These are phyloP conservation scores for Parastagonospora nodorum DNA, from an alignment of 2,329 filamentous ascomycete genomes.

Conservation along the genomic window DNA sequence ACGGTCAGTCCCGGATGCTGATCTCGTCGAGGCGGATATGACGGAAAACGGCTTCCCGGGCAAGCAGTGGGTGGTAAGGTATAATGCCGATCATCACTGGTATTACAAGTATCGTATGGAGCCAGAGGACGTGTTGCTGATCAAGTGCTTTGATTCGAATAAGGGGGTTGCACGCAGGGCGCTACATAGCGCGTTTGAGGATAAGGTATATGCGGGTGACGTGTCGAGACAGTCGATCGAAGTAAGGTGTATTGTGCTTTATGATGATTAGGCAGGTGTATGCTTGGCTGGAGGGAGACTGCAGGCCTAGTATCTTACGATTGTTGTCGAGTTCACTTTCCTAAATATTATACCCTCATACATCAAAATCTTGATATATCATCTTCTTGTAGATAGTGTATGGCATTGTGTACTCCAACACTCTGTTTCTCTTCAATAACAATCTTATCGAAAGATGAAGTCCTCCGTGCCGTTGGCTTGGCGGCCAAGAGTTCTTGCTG, in stretches of 20 bases:
- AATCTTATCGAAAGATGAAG: no score
- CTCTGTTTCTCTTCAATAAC: no score
- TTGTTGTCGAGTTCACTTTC: no score
- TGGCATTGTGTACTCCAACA: no score
- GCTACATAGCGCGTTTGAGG: constrained; percentile 32
- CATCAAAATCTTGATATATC: no score
- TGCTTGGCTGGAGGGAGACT: no score
- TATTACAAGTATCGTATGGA: constrained; percentile 26
- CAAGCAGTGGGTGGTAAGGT: constrained; percentile 25
- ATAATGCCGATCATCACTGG: constrained; percentile 27
- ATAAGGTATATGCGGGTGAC: constrained; percentile 15
- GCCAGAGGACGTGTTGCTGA: constrained; percentile 28
- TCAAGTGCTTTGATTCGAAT: constrained; percentile 34
- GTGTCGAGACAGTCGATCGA: constrained; percentile 30
- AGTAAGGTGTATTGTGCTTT: constrained; percentile 28
- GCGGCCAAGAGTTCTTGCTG: constrained; percentile 3
- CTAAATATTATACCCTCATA: no score
- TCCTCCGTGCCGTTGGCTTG: no score
- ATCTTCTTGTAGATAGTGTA: no score
- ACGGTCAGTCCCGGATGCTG: constrained; percentile 24
- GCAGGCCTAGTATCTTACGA: no score
- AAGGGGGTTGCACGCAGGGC: constrained; percentile 21
- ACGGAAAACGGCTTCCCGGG: constrained; percentile 24
- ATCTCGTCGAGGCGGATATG: constrained; percentile 29
- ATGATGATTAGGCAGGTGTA: constrained; percentile 9